These are phyloP conservation scores for Hapsidospora chrysogenum DNA, from an alignment of 495 filamentous ascomycete genomes.

Conservation along the genomic window DNA sequence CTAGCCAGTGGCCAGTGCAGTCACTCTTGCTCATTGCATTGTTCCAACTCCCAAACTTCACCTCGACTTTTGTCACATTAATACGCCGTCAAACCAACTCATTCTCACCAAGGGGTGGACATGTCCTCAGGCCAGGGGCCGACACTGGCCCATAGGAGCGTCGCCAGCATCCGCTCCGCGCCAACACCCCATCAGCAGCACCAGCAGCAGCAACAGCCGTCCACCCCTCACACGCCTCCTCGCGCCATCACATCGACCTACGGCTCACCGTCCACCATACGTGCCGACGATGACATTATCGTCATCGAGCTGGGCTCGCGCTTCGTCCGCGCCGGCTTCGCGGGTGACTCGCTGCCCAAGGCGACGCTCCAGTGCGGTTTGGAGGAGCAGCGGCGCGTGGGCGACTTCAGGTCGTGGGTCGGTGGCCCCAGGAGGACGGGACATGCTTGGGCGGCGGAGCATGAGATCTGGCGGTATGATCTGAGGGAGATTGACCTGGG, in stretches of 20 bases:
- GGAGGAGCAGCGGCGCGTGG: slow-evolving; percentile 54
- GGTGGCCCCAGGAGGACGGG: slow-evolving; percentile 27
- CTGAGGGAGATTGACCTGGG: slow-evolving; percentile 55
- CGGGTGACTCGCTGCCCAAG: slow-evolving; percentile 59
- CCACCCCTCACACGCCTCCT: slow-evolving; percentile 42
- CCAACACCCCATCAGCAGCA: too few relatives aligned
- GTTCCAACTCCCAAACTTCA: too few relatives aligned
- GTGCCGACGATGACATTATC: slow-evolving; percentile 68
- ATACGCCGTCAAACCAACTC: too few relatives aligned
- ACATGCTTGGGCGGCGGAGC: slow-evolving; percentile 47
- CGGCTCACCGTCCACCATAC: slow-evolving; percentile 51
- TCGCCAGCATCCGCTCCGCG: slow-evolving; percentile 32
- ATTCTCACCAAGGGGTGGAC: too few relatives aligned
- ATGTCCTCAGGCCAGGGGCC: slow-evolving; percentile 15
- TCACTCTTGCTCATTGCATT: too few relatives aligned
- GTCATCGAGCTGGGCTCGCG: slow-evolving; percentile 72
- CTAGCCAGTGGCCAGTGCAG: too few relatives aligned
- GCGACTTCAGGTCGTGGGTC: slow-evolving; percentile 65
- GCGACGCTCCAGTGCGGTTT: slow-evolving; percentile 57
- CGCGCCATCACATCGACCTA: slow-evolving; percentile 44
- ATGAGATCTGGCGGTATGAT: slow-evolving; percentile 75
- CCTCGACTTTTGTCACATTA: too few relatives aligned
- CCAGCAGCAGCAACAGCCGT: slow-evolving; percentile 6
- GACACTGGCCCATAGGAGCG: slow-evolving; percentile 27
- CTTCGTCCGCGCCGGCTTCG: slow-evolving; percentile 69